Conservation (phyloP, 1,284 basidiomycete genomes). For the Rhodofomes roseus region DNA sequence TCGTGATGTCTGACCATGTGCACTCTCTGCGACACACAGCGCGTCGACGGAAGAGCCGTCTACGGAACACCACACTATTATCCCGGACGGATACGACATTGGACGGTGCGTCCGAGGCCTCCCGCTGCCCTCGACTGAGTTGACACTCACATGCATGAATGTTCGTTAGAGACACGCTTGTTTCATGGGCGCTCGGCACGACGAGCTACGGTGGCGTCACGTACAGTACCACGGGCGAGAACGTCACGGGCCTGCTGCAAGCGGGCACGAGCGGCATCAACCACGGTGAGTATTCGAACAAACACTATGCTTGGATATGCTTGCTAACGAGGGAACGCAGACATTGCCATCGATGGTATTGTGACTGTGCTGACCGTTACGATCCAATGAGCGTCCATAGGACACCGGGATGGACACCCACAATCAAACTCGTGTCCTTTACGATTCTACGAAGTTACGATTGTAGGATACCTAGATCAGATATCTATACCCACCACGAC, state of each 20-base stretch:
- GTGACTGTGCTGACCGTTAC: conserved; percentile 44
- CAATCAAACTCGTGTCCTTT: not conserved
- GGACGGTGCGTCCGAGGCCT: conserved; percentile 32
- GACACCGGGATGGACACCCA: not conserved
- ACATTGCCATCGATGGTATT: conserved; percentile 43
- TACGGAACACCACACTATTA: conserved; percentile 44
- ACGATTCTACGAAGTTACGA: not conserved
- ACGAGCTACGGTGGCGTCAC: conserved; percentile 40
- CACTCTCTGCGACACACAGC: conserved; percentile 26
- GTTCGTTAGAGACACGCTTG: conserved; percentile 40
- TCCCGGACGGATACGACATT: conserved; percentile 52
- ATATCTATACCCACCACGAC: not conserved
- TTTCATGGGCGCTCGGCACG: conserved; percentile 39
- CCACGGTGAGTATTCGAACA: conserved; percentile 31
- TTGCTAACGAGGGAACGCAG: conserved; percentile 21
- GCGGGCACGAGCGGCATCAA: conserved; percentile 46
- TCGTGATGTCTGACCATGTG: not conserved
- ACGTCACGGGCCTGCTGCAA: conserved; percentile 48
- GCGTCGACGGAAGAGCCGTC: conserved; percentile 57
- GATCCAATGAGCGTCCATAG: conserved; percentile 18
- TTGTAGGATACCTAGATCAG: not conserved
- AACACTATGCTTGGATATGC: too few species aligned
- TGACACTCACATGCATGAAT: not conserved
- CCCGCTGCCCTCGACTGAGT: too few species aligned
- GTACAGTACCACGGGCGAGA: conserved; percentile 46